Conservation (phyloP, 495 filamentous ascomycete genomes). For the Sabuloglossum arenarium region DNA sequence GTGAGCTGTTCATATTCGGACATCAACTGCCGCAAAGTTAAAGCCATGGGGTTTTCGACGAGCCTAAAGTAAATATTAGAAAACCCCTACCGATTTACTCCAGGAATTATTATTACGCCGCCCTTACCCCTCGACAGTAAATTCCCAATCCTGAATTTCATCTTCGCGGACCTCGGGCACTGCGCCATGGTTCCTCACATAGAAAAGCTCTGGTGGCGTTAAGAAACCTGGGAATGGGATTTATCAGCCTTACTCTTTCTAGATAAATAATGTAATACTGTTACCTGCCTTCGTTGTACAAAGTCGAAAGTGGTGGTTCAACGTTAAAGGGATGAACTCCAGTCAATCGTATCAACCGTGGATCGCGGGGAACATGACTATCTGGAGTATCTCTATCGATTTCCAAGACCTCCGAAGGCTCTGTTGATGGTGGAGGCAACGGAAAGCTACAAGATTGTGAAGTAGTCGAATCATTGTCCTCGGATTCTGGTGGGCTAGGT, state of each 20-base stretch:
- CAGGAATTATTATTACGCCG: background rate
- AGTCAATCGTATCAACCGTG: slow-evolving; percentile 70
- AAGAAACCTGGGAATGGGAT: slow-evolving; percentile 49
- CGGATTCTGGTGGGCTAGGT: slow-evolving; percentile 13
- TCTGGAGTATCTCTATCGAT: slow-evolving; percentile 73
- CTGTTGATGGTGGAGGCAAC: slow-evolving; percentile 47
- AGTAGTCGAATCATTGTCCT: slow-evolving; percentile 13
- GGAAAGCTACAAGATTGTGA: slow-evolving; percentile 27
- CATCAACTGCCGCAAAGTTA: slow-evolving; percentile 57
- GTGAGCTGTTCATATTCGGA: slow-evolving; percentile 66
- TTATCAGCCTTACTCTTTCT: too few species aligned
- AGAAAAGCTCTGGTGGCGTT: slow-evolving; percentile 82
- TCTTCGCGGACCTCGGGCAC: slow-evolving; percentile 60
- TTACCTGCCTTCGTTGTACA: slow-evolving; percentile 50
- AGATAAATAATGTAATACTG: too few species aligned
- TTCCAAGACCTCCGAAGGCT: slow-evolving; percentile 41
- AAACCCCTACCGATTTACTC: too few species aligned
- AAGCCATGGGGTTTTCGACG: slow-evolving; percentile 54
- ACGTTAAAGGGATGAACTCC: slow-evolving; percentile 91
- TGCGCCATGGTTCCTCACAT: slow-evolving; percentile 85
- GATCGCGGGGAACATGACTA: slow-evolving; percentile 66
- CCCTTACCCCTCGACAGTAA: slow-evolving; percentile 59
- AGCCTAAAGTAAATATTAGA: slow-evolving; percentile 23
- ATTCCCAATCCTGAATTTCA: slow-evolving; percentile 60
- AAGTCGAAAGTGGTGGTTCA: slow-evolving; percentile 60